phyloP scores from a whole-genome alignment of 2,329 filamentous ascomycete species.

The Xylaria sp. region DNA sequence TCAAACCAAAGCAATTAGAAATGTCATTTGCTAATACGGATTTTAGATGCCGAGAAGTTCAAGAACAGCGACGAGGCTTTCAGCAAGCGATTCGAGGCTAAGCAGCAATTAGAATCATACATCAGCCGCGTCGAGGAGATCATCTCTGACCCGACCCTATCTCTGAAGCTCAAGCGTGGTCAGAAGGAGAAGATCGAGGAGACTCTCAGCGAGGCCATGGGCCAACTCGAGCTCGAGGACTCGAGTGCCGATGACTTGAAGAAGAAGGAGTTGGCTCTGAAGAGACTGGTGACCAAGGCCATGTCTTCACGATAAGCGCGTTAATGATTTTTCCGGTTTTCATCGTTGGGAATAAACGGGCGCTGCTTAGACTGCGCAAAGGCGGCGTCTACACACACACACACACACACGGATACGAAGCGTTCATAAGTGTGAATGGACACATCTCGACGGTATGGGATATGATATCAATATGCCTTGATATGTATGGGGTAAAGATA shows the following conservation, averaged over 20 bases:
- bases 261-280: constrained; percentile 99
- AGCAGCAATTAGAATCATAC: constrained; percentile 99
- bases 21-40: constrained; percentile 37
- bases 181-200: constrained; percentile 99
- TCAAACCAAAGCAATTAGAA: neutral
- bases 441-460: constrained; percentile 43
- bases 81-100: constrained; percentile 99
- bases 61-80: constrained; percentile 98
- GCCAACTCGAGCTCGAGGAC: constrained; percentile 94
- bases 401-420: constrained; percentile 42
- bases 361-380: constrained; percentile 43
- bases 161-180: constrained; percentile 97
- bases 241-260: constrained; percentile 92
- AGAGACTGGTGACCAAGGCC: constrained; percentile 98
- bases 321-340: constrained; percentile 44
- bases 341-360: constrained; percentile 45
- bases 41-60: constrained; percentile 91
- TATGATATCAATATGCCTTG: constrained; percentile 41
- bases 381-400: constrained; percentile 43
- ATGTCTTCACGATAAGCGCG: constrained; percentile 84
- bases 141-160: constrained; percentile 93
- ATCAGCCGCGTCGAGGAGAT: constrained; percentile 99
- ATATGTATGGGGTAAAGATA: constrained; percentile 44
- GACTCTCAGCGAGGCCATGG: constrained; percentile 96
- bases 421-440: constrained; percentile 44